These are phyloP conservation scores for Colletotrichum limetticola DNA, from an alignment of 2,329 filamentous ascomycete genomes.

Conservation along the genomic window DNA sequence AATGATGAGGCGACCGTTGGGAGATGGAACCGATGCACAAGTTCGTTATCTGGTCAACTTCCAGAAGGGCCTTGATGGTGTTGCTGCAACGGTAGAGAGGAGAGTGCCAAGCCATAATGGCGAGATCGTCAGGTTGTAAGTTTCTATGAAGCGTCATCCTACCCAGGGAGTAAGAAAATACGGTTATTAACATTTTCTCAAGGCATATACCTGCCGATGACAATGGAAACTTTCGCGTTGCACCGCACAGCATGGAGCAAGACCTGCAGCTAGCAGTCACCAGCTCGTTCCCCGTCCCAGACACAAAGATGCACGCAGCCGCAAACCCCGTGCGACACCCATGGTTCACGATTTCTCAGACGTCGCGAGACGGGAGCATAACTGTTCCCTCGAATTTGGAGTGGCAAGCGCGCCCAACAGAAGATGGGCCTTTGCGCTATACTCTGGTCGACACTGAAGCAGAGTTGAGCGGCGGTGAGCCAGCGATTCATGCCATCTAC, in stretches of 20 bases:
- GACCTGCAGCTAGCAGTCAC: background rate
- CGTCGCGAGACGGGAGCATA: background rate
- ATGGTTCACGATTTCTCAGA: slow-evolving; percentile 19
- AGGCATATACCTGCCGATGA: slow-evolving; percentile 10
- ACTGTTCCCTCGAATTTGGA: background rate
- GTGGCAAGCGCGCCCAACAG: slow-evolving; percentile 24
- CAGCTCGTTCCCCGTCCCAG: slow-evolving; percentile 5
- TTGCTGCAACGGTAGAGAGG: background rate
- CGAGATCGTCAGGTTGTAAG: slow-evolving; percentile 16
- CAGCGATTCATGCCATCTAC: slow-evolving; percentile 32
- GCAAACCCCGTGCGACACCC: slow-evolving; percentile 8
- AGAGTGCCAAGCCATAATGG: background rate
- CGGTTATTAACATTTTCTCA: background rate
- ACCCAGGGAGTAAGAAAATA: fast-evolving
- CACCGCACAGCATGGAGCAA: background rate
- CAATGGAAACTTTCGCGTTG: slow-evolving; percentile 1
- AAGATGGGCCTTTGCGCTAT: slow-evolving; percentile 28
- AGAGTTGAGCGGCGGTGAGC: background rate
- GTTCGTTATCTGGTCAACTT: slow-evolving; percentile 33
- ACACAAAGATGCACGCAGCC: background rate
- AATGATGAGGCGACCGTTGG: slow-evolving; percentile 28
- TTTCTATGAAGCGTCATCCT: background rate
- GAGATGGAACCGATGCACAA: slow-evolving; percentile 31
- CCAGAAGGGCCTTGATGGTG: background rate
- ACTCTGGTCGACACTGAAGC: slow-evolving; percentile 22